A percentile compares a stretch with the other conserved stretches of the same genome.
phyloP scores from a whole-genome alignment of 345 rosid genomes.

The Eutrema yunnanense region DNA sequence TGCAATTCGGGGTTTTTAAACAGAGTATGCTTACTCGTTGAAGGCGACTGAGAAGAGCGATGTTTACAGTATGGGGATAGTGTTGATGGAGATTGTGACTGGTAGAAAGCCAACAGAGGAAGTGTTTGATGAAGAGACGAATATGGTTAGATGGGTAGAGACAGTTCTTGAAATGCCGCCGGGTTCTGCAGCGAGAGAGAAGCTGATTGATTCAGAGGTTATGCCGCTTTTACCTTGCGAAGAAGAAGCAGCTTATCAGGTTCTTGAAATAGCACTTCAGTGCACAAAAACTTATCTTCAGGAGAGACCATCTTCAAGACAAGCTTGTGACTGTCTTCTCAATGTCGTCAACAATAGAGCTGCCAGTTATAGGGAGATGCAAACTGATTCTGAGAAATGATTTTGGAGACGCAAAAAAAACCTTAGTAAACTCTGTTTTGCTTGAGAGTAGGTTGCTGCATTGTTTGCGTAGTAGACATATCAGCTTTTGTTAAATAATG shows the following conservation, averaged over 20 bases:
- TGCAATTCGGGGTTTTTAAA: not conserved
- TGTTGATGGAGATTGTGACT: constrained; percentile 81
- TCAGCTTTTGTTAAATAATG: not conserved
- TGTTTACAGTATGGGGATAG: constrained; percentile 87
- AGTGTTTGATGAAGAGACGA: constrained; percentile 50
- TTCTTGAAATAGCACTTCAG: constrained; percentile 70
- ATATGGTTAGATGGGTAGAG: constrained; percentile 93
- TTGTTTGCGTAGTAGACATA: not conserved
- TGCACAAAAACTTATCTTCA: constrained; percentile 69
- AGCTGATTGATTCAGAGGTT: constrained; percentile 59
- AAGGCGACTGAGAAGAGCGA: constrained; percentile 86
- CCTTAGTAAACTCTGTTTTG: not conserved
- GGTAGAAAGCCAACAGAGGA: constrained; percentile 83
- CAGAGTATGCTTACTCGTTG: constrained; percentile 81
- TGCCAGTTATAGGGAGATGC: constrained; percentile 37
- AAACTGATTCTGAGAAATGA: constrained; percentile 9
- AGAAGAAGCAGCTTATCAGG: constrained; percentile 56
- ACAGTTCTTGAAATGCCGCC: constrained; percentile 37
- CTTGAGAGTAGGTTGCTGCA: not conserved
- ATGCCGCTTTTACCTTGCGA: constrained; percentile 45
- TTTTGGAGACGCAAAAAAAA: not conserved
- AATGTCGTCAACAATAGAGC: constrained; percentile 46
- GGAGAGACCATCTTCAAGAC: constrained; percentile 73
- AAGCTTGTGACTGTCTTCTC: constrained; percentile 53
- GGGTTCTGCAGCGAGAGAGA: constrained; percentile 35